phyloP scores from a whole-genome alignment of 2,329 filamentous ascomycete species.

The Stachybotrys chlorohalonatus region DNA sequence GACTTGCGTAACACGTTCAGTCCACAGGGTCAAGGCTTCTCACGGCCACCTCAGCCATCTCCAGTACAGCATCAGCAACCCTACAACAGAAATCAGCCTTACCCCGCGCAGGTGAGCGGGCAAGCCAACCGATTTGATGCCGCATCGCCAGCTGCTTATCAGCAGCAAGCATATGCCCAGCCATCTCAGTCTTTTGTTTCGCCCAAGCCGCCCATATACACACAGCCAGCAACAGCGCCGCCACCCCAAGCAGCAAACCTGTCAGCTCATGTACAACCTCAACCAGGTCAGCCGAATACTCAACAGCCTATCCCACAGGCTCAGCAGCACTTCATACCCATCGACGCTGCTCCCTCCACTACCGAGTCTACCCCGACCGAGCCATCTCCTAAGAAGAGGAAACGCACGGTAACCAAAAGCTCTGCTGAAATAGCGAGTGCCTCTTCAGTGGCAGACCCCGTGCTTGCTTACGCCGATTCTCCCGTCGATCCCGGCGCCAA shows the following conservation, averaged over 20 bases:
- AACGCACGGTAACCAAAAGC: slow-evolving; percentile 19
- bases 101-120: slow-evolving; percentile 15
- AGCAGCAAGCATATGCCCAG: slow-evolving; percentile 12
- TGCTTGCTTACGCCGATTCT: slow-evolving; percentile 14
- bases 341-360: slow-evolving; percentile 11
- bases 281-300: slow-evolving; percentile 4
- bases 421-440: slow-evolving; percentile 8
- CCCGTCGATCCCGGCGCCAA: slow-evolving; percentile 17
- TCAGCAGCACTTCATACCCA: slow-evolving; percentile 2
- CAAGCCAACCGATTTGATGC: slow-evolving; percentile 11
- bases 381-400: slow-evolving; percentile 27
- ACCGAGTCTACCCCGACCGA: slow-evolving; percentile 12
- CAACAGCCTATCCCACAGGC: slow-evolving; percentile 11
- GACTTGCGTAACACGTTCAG: slow-evolving; percentile 14
- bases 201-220: slow-evolving; percentile 11
- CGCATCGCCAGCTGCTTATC: slow-evolving; percentile 4
- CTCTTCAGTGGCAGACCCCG: slow-evolving; percentile 15
- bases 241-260: not conserved
- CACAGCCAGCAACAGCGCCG: slow-evolving; percentile 5
- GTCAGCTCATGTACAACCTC: not conserved
- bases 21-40: slow-evolving; percentile 13
- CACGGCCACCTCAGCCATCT: slow-evolving; percentile 17
- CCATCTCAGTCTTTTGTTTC: slow-evolving; percentile 8
- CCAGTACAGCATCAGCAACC: slow-evolving; percentile 18
- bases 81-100: slow-evolving; percentile 12